phyloP scores from a whole-genome alignment of 2,329 filamentous ascomycete species.

The Verticillium tricorpus region DNA sequence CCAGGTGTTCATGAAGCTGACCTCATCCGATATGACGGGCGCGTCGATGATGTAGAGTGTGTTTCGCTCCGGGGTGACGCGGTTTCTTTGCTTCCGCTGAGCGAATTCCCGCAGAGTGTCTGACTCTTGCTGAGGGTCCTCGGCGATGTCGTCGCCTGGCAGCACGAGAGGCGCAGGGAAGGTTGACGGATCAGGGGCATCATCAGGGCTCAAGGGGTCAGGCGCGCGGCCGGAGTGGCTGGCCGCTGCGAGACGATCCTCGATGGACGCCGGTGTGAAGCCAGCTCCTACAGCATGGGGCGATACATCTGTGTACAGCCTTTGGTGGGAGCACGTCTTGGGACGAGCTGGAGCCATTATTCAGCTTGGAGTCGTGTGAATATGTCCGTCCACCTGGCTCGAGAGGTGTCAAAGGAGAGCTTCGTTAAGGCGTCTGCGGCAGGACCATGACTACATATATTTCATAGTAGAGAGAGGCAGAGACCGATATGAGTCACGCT shows the following conservation, averaged over 20 bases:
- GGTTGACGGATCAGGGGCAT: conserved; percentile 21
- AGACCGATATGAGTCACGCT: neutral
- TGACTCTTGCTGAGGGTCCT: conserved; percentile 43
- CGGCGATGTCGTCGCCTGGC: conserved; percentile 53
- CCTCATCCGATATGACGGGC: conserved; percentile 32
- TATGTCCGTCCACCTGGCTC: neutral
- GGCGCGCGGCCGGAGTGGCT: neutral
- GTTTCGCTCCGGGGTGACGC: conserved; percentile 36
- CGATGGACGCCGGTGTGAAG: neutral
- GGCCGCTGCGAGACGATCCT: neutral
- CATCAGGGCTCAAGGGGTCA: conserved; percentile 21
- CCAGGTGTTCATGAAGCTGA: conserved; percentile 38
- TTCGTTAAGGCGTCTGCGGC: no score
- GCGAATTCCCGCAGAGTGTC: conserved; percentile 52
- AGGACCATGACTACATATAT: neutral
- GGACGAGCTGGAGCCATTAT: neutral
- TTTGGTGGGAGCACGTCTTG: neutral
- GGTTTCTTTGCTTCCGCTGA: conserved; percentile 39
- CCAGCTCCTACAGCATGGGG: neutral
- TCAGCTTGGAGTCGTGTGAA: neutral
- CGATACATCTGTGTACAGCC: neutral
- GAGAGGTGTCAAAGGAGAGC: neutral
- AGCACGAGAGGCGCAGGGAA: conserved; percentile 58
- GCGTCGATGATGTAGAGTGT: conserved; percentile 50
- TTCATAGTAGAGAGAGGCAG: neutral